These are phyloP conservation scores for Botrytis sinoallii DNA, from an alignment of 2,329 filamentous ascomycete species.

Conservation along the genomic window DNA sequence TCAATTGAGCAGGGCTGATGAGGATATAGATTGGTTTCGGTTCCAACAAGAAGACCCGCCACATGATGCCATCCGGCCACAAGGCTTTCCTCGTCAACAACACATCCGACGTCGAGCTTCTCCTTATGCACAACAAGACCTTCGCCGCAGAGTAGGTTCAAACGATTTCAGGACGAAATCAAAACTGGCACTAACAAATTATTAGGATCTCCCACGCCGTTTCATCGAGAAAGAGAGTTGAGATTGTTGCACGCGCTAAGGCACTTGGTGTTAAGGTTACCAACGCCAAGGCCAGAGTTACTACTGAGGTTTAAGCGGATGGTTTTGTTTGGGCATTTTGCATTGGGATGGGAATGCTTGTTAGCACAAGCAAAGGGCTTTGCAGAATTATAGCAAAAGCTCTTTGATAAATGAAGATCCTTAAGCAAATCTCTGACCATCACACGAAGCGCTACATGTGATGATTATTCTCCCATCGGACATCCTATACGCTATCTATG, in stretches of 20 bases:
- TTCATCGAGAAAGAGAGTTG: conserved; percentile 97
- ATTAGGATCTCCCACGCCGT: conserved; percentile 93
- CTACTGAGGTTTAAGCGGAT: conserved; percentile 71
- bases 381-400: conserved; percentile 37
- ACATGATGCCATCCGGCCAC: conserved; percentile 98
- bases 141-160: conserved; percentile 90
- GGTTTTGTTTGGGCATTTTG: conserved; percentile 37
- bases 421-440: conserved; percentile 23
- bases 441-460: conserved; percentile 13
- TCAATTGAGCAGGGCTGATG: conserved; percentile 28
- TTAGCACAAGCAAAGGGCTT: conserved; percentile 36
- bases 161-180: neutral
- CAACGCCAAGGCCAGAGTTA: conserved; percentile 98
- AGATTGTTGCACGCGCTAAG: conserved; percentile 97
- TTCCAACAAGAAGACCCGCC: conserved; percentile 98
- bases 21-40: conserved; percentile 85
- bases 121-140: conserved; percentile 99
- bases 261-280: conserved; percentile 99
- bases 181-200: conserved; percentile 19
- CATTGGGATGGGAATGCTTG: conserved; percentile 37
- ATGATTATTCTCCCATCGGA: conserved; percentile 9
- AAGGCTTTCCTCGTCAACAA: conserved; percentile 99
- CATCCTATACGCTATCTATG: neutral
- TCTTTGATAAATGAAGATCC: conserved; percentile 38
- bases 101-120: conserved; percentile 89